Conservation (phyloP, 805 yeast species). For the Scheffersomyces amazonensis region DNA sequence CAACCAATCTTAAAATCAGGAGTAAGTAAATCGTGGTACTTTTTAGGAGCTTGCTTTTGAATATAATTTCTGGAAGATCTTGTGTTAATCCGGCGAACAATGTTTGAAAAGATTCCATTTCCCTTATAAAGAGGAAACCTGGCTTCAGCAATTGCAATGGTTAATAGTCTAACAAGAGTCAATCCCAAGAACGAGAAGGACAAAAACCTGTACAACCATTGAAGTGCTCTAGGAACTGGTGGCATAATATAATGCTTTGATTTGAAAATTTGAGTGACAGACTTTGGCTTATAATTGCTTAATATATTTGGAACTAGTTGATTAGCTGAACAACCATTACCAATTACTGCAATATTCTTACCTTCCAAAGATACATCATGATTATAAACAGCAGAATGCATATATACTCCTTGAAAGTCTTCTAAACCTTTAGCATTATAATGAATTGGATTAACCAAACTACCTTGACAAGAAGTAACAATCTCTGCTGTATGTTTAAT, state of each 20-base stretch:
- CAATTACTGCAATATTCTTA: conserved; percentile 37
- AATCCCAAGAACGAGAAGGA: conserved; percentile 27
- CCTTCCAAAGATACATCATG: conserved; percentile 28
- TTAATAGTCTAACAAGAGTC: conserved; percentile 23
- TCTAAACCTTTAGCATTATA: conserved; percentile 29
- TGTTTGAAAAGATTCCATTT: conserved; percentile 19
- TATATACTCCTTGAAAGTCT: conserved; percentile 32
- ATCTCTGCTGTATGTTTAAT: conserved; percentile 26
- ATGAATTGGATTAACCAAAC: conserved; percentile 34
- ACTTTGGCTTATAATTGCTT: conserved; percentile 18
- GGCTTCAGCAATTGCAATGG: conserved; percentile 26
- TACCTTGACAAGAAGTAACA: conserved; percentile 29
- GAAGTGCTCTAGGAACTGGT: conserved; percentile 26
- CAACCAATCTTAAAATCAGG: conserved; percentile 42
- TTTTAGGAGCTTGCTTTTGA: conserved; percentile 30
- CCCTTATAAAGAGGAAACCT: conserved; percentile 37
- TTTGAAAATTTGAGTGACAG: conserved; percentile 31
- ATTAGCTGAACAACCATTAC: conserved; percentile 43
- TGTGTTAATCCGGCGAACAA: conserved; percentile 23
- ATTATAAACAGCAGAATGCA: conserved; percentile 42
- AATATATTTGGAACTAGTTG: conserved; percentile 38
- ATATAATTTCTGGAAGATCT: conserved; percentile 16
- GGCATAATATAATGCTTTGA: conserved; percentile 39
- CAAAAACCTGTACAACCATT: conserved; percentile 17
- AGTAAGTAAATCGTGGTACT: conserved; percentile 28